A percentile compares a stretch with the other conserved stretches of the same genome.
These are phyloP conservation scores for Boletus fagicola DNA, from an alignment of 768 basidiomycete species.

Conservation along the genomic window DNA sequence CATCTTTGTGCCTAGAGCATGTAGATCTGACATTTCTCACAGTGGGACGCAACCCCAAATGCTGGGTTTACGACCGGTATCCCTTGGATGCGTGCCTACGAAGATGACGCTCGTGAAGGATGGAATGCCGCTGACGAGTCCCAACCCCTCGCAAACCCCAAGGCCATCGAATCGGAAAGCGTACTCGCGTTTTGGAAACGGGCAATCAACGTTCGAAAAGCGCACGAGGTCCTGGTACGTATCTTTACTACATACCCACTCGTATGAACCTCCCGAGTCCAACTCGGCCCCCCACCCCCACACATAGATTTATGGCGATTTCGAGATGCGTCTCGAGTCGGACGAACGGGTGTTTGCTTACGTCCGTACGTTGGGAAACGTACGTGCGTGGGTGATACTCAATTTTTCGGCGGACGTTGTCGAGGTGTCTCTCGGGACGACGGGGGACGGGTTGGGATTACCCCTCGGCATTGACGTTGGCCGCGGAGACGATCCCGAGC, in stretches of 20 bases:
- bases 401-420: conserved; percentile 42
- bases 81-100: conserved; percentile 77
- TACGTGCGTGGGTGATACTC: conserved; percentile 41
- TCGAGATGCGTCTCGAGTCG: conserved; percentile 43
- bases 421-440: conserved; percentile 6
- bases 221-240: conserved; percentile 51
- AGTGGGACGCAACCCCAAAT: conserved; percentile 58
- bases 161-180: conserved; percentile 39
- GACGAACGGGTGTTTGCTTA: conserved; percentile 58
- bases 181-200: conserved; percentile 62
- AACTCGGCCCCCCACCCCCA: not conserved
- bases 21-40: not conserved
- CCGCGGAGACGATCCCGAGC: not conserved
- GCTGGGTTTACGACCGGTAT: conserved; percentile 64
- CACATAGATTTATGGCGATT: conserved; percentile 59
- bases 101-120: conserved; percentile 47
- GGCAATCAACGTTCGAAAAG: conserved; percentile 52
- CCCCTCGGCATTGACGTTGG: not conserved
- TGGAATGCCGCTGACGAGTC: conserved; percentile 48
- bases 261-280: not conserved
- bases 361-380: conserved; percentile 38
- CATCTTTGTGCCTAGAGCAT: not conserved
- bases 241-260: not conserved
- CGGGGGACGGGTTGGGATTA: not conserved
- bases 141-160: not conserved